phyloP scores from a whole-genome alignment of 2,329 filamentous ascomycete genomes.

The Achaetomium macrosporum region DNA sequence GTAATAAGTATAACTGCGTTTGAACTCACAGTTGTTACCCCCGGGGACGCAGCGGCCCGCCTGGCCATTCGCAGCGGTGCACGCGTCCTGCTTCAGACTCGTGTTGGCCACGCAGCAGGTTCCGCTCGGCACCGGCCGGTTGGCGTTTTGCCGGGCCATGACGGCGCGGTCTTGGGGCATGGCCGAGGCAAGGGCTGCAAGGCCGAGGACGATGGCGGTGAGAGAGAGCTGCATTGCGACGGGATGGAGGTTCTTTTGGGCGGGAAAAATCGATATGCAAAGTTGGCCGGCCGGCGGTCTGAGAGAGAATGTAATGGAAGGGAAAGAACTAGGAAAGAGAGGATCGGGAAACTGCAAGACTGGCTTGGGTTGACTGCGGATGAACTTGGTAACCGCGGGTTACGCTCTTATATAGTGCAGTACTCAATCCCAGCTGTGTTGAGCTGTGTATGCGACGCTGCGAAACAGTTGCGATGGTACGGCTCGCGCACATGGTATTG shows the following conservation, averaged over 20 bases:
- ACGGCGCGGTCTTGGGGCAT: slow-evolving; percentile 24
- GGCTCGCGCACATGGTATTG: not conserved
- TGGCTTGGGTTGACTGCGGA: slow-evolving; percentile 8
- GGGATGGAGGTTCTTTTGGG: not conserved
- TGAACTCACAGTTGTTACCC: slow-evolving; percentile 31
- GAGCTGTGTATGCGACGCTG: not conserved
- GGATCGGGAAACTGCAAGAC: slow-evolving; percentile 9
- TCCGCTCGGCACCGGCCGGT: slow-evolving; percentile 32
- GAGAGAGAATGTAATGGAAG: not conserved
- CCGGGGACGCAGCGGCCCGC: slow-evolving; percentile 32
- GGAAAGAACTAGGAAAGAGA: not conserved
- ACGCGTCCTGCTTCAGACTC: slow-evolving; percentile 34
- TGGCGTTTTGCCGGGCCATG: slow-evolving; percentile 30
- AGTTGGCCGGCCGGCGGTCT: slow-evolving; percentile 6
- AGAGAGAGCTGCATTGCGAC: slow-evolving; percentile 28
- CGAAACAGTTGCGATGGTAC: not conserved
- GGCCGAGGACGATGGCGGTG: slow-evolving; percentile 24
- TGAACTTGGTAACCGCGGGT: not conserved
- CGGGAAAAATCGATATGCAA: not conserved
- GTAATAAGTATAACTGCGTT: not conserved
- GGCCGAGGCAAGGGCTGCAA: slow-evolving; percentile 25
- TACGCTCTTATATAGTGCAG: not conserved
- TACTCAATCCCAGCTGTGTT: not conserved
- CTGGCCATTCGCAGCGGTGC: slow-evolving; percentile 29
- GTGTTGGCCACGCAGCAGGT: slow-evolving; percentile 33